phyloP scores from a whole-genome alignment of 2,329 filamentous ascomycete genomes.

The Chalaropsis ovoidea region DNA sequence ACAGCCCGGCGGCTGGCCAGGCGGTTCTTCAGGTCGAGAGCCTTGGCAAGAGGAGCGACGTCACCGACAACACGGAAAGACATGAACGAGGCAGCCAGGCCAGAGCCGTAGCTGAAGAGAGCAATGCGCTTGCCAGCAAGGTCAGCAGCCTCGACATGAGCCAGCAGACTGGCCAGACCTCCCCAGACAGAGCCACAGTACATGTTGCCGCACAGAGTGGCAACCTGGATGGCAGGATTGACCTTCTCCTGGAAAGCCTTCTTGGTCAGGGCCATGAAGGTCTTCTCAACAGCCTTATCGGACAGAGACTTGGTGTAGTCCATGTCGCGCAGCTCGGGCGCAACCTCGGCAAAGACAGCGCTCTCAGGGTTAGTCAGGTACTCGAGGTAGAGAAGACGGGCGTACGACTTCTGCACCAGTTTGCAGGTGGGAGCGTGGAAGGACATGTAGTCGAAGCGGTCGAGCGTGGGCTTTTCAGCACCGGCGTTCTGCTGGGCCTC shows the following conservation, averaged over 20 bases:
- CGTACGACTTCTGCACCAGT: constrained; percentile 76
- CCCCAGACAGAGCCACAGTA: constrained; percentile 64
- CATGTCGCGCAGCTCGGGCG: constrained; percentile 65
- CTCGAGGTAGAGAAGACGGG: constrained; percentile 75
- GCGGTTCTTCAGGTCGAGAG: constrained; percentile 58
- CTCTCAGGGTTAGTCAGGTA: constrained; percentile 61
- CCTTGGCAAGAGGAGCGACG: constrained; percentile 56
- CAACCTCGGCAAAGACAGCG: constrained; percentile 61
- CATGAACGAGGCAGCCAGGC: constrained; percentile 61
- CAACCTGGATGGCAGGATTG: constrained; percentile 60
- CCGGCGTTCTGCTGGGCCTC: constrained; percentile 48
- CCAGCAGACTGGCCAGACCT: constrained; percentile 61
- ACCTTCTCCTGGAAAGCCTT: constrained; percentile 75
- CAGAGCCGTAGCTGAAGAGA: constrained; percentile 71
- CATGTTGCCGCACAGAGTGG: constrained; percentile 65
- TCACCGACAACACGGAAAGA: constrained; percentile 64
- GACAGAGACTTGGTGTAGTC: constrained; percentile 69
- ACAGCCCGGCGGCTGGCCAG: constrained; percentile 57
- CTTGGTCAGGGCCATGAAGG: constrained; percentile 74
- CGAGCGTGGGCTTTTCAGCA: constrained; percentile 51
- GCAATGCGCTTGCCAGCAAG: constrained; percentile 63
- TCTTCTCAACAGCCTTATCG: constrained; percentile 78
- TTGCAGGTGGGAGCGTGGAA: constrained; percentile 86
- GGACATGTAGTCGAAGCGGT: constrained; percentile 72
- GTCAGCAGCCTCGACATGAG: constrained; percentile 50